phyloP scores from a whole-genome alignment of 164 flowering plant species.

The Hamamelis virginiana region DNA sequence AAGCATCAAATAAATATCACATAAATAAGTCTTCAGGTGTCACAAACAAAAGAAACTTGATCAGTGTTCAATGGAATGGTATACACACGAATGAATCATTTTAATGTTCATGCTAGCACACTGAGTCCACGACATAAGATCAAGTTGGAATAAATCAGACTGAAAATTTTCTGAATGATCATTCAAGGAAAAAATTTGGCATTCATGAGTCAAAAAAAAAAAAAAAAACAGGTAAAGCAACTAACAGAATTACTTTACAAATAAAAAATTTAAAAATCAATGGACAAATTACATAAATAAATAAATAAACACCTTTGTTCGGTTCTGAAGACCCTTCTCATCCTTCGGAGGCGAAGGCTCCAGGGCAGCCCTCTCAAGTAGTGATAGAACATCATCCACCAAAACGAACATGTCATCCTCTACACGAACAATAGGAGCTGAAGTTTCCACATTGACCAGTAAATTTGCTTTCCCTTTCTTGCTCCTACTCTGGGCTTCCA shows the following conservation, averaged over 20 bases:
- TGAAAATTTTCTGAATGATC: not conserved
- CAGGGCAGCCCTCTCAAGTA: conserved; percentile 79
- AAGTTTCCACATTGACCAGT: conserved; percentile 53
- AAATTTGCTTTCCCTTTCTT: conserved; percentile 50
- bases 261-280: too few relatives aligned
- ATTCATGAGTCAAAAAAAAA: not conserved
- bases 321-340: conserved; percentile 89
- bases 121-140: not conserved
- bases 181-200: not conserved
- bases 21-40: not conserved
- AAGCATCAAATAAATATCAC: not conserved
- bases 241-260: too few relatives aligned
- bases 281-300: not conserved
- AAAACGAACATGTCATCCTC: conserved; percentile 85
- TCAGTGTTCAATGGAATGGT: not conserved
- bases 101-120: not conserved
- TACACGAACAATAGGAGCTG: conserved; percentile 65
- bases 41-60: not conserved
- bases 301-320: conserved; percentile 70
- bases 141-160: too few relatives aligned
- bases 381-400: conserved; percentile 76
- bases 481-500: conserved; percentile 64
- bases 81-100: not conserved
- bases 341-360: conserved; percentile 92
- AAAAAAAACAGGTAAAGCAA: not conserved